Evolutionary conservation across 2,329 filamentous ascomycete genomes (phyloP), one percentile per base, ranked within the genome.

Genomic region (Colletotrichum viniferum): DNA sequence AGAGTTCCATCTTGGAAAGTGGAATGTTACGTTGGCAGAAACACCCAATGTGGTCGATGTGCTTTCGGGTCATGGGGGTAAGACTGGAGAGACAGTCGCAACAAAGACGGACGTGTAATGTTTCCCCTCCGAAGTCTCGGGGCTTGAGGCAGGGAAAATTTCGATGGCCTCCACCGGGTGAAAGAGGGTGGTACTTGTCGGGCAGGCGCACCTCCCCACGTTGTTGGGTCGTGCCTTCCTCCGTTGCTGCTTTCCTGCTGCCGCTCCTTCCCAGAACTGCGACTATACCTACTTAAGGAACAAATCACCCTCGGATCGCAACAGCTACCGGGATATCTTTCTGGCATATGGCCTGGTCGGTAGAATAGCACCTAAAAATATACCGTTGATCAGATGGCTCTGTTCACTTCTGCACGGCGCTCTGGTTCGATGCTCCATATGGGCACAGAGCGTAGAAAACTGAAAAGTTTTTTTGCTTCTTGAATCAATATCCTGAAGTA

Each of bases 11-110:
- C 67, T 79, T 5, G 77, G 80, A 7, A 80, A 80, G 2, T 85
- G 84, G 84, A 82, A 85, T 30, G 78, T 81, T 8, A 77, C 78
- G 12, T 60, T 78, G 48, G 66, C 72, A 7, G 74, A 77, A 28
- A 74, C 74, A n/a, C 28, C 68, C 1, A 64, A 72, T 12, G 28
- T 69, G 9, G 36, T 77, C 5, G 63, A 52, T 16, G 30, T 36
- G 32, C n/a, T 30, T 48, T 58, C 68, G 13, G 60, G 36, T 0
- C n/a, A 63, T 4, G 64, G 60, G 13, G 64, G 14, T 2, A 71
- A 64, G 58, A 18, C 60, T 9, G 62, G 26, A 7, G 30, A 61
- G 5, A 4, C 69, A 4, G 66, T 14, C 9, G 30, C 43, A 4
- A 32, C n/a, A 24, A 70, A 70, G 58, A 30, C 34, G 5, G 34